Evolutionary conservation across 331 rosid species (phyloP), one percentile per base, ranked within the genome.

Genomic region (Malus hybrid): DNA sequence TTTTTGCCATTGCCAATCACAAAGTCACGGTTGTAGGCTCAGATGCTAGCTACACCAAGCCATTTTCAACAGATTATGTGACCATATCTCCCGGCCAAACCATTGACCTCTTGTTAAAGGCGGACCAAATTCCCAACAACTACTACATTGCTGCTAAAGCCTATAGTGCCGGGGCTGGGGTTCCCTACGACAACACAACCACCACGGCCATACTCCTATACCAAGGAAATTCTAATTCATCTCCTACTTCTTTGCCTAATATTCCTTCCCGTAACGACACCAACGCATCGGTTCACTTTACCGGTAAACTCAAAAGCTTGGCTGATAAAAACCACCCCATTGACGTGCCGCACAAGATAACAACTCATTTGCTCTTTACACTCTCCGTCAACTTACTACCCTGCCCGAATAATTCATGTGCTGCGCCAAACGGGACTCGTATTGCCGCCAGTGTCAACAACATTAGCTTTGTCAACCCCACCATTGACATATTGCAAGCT

Each of bases 111-210:
- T 56, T 88, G 72, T 18, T 88, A 8, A 12, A 68, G 34, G 82
- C 93, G 13, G 82, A 84, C 64, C 90, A 82, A 65, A 52, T 15
- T 0, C 84, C 78, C 7, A 19, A 20, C 20, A 62, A 68, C 63
- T 88, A 88, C 58, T 88, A 86, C 28, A 82, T 88, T 85, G 92
- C 87, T 20, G 85, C 88, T 26, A 84, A 75, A 63, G 84, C 39
- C 62, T 36, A 60, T 30, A 18, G 33, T n/a, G 79, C 55, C 0
- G 6, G 6, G 12, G 28, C 1, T 1, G 22, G 58, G 33, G 14
- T 61, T 58, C 0, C 8, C 28, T 75, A 73, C 15, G 80, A 80
- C 13, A 82, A 84, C 66, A 79, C 75, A 39, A 82, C 88, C 58
- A 42, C 85, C 76, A 86, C 85, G 20, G 88, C 89, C 1, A 67